Evolutionary conservation across 2,329 filamentous ascomycete genomes (phyloP).

Genomic region (Talaromyces sp.): DNA sequence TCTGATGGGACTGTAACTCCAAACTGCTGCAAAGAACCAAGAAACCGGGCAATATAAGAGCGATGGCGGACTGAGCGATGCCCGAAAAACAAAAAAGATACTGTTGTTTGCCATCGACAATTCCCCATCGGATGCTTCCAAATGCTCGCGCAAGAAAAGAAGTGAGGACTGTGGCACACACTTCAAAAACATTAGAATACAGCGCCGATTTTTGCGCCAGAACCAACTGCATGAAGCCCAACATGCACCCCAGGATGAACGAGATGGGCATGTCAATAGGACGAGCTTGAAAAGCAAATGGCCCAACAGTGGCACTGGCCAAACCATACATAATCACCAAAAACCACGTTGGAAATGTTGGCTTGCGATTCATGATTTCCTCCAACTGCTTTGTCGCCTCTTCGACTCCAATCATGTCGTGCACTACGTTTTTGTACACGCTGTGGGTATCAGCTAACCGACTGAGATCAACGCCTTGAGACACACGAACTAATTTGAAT

Average conservation of each 20-base stretch:
- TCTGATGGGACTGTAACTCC: slow-evolving; percentile 62
- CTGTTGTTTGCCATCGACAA: slow-evolving; percentile 22
- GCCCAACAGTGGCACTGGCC: slow-evolving; percentile 67
- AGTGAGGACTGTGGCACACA: slow-evolving; percentile 57
- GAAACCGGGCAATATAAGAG: slow-evolving; percentile 64
- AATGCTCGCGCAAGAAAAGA: slow-evolving; percentile 63
- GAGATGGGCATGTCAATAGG: slow-evolving; percentile 72
- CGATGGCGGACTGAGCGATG: slow-evolving; percentile 64
- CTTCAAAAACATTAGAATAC: slow-evolving; percentile 58
- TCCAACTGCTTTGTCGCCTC: slow-evolving; percentile 38
- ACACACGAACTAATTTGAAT: slow-evolving; percentile 37
- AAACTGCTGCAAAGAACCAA: slow-evolving; percentile 55
- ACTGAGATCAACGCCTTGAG: slow-evolving; percentile 38
- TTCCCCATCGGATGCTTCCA: slow-evolving; percentile 54
- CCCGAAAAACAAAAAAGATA: slow-evolving; percentile 64
- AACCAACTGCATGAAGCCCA: slow-evolving; percentile 69
- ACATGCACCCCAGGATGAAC: slow-evolving; percentile 66
- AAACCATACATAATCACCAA: slow-evolving; percentile 65
- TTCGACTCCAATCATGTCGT: slow-evolving; percentile 40
- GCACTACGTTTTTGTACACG: slow-evolving; percentile 43
- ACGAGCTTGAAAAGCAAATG: slow-evolving; percentile 70
- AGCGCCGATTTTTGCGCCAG: slow-evolving; percentile 69
- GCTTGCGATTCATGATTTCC: slow-evolving; percentile 51
- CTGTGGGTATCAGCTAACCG: slow-evolving; percentile 39
- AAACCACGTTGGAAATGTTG: slow-evolving; percentile 50